Evolutionary conservation across 1,284 basidiomycete species (phyloP).

Genomic region (Singerocomus rubriflavus): DNA sequence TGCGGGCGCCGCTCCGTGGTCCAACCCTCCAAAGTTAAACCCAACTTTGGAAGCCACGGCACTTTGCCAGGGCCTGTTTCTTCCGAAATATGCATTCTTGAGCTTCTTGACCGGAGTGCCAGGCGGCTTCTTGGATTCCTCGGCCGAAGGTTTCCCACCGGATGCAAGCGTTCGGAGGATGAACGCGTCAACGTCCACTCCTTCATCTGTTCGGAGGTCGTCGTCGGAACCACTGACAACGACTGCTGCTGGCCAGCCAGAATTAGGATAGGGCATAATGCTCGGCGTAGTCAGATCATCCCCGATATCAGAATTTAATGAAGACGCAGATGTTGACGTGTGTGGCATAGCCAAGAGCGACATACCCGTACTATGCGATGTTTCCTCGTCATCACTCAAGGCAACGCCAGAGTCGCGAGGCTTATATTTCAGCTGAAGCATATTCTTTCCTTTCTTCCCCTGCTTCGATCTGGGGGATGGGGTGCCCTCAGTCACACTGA

Average conservation of each 20-base stretch:
- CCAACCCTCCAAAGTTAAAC: slow-evolving; percentile 49
- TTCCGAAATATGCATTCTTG: slow-evolving; percentile 55
- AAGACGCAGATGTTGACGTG: slow-evolving; percentile 56
- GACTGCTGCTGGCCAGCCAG: slow-evolving; percentile 60
- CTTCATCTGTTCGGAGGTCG: slow-evolving; percentile 32
- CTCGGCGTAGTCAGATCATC: slow-evolving; percentile 68
- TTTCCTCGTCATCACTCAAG: slow-evolving; percentile 58
- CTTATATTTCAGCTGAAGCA: slow-evolving; percentile 64
- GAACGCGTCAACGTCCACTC: slow-evolving; percentile 60
- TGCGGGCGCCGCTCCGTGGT: slow-evolving; percentile 27
- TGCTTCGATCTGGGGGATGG: slow-evolving; percentile 60
- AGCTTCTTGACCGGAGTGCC: slow-evolving; percentile 76
- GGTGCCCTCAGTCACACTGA: slow-evolving; percentile 52
- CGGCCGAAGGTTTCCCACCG: slow-evolving; percentile 45
- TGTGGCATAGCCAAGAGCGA: slow-evolving; percentile 45
- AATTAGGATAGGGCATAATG: slow-evolving; percentile 47
- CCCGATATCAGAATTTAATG: slow-evolving; percentile 52
- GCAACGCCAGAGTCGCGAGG: slow-evolving; percentile 65
- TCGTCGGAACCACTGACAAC: slow-evolving; percentile 42
- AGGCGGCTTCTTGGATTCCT: slow-evolving; percentile 60
- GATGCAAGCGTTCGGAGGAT: slow-evolving; percentile 67
- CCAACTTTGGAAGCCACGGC: slow-evolving; percentile 69
- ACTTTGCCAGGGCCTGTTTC: slow-evolving; percentile 73
- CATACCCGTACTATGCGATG: slow-evolving; percentile 30
- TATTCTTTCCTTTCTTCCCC: slow-evolving; percentile 38